phyloP scores from a whole-genome alignment of 2,329 filamentous ascomycete genomes.

The Clonostachys sp. region DNA sequence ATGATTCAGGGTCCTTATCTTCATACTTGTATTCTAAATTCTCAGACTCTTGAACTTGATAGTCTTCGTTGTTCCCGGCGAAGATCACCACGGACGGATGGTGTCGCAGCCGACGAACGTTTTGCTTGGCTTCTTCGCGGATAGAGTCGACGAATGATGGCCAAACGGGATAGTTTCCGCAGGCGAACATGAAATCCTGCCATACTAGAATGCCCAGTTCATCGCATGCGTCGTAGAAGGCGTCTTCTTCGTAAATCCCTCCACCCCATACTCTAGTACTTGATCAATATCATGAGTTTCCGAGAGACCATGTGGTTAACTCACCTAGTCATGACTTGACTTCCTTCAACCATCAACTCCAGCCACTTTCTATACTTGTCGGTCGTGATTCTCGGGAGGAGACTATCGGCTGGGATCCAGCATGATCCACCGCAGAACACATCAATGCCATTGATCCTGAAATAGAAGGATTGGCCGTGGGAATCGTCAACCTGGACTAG shows the following conservation, averaged over 20 bases:
- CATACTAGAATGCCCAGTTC: slow-evolving; percentile 70
- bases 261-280: slow-evolving; percentile 54
- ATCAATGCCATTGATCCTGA: slow-evolving; percentile 67
- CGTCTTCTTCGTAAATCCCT: slow-evolving; percentile 67
- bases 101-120: slow-evolving; percentile 50
- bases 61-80: slow-evolving; percentile 75
- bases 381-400: slow-evolving; percentile 61
- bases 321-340: too few species aligned
- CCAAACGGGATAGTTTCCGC: slow-evolving; percentile 64
- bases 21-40: slow-evolving; percentile 63
- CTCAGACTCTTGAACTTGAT: slow-evolving; percentile 66
- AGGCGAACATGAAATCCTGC: slow-evolving; percentile 78
- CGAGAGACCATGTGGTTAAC: too few species aligned
- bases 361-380: slow-evolving; percentile 66
- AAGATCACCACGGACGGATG: slow-evolving; percentile 66
- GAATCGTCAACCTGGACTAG: slow-evolving; percentile 50
- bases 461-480: slow-evolving; percentile 69
- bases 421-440: slow-evolving; percentile 72
- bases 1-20: slow-evolving; percentile 67
- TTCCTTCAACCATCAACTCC: slow-evolving; percentile 47
- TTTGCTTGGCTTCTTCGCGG: slow-evolving; percentile 55
- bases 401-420: slow-evolving; percentile 77
- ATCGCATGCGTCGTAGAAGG: slow-evolving; percentile 70
- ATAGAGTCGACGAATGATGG: slow-evolving; percentile 55
- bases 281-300: too few species aligned